Percentiles rank a stretch among this genome's conserved stretches.
Conservation (phyloP, 2,329 filamentous ascomycete genomes). For the Aspergillus japonicus region DNA sequence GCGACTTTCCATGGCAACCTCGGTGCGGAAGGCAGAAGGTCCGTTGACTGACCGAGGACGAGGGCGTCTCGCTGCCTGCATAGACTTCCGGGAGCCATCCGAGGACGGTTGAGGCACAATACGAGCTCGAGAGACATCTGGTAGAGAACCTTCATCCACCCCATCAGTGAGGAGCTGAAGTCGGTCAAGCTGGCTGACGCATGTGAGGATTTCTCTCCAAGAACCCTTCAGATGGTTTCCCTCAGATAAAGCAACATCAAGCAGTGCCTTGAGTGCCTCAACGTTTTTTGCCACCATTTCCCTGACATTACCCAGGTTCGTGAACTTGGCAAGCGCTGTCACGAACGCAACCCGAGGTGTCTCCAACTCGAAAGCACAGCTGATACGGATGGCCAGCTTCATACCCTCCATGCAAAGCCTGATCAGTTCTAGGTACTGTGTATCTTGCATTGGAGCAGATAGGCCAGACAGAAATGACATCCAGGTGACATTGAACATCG, state of each 20-base stretch:
- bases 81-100: slow-evolving; percentile 64
- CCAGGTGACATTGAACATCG: slow-evolving; percentile 99
- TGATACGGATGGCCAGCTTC: slow-evolving; percentile 88
- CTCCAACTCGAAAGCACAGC: slow-evolving; percentile 87
- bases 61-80: slow-evolving; percentile 55
- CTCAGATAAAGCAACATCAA: slow-evolving; percentile 90
- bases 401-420: slow-evolving; percentile 92
- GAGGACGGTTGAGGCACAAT: slow-evolving; percentile 60
- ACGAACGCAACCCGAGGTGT: slow-evolving; percentile 96
- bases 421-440: slow-evolving; percentile 88
- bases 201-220: slow-evolving; percentile 94
- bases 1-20: slow-evolving; percentile 87
- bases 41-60: slow-evolving; percentile 48
- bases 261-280: slow-evolving; percentile 84
- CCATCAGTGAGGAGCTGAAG: slow-evolving; percentile 93
- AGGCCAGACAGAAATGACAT: slow-evolving; percentile 98
- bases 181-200: slow-evolving; percentile 91
- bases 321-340: slow-evolving; percentile 85
- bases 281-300: slow-evolving; percentile 97
- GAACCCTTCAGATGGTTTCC: slow-evolving; percentile 85
- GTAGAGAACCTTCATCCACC: slow-evolving; percentile 87
- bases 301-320: slow-evolving; percentile 90
- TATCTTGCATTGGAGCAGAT: slow-evolving; percentile 89
- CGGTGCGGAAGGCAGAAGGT: slow-evolving; percentile 62
- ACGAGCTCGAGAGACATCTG: slow-evolving; percentile 83